phyloP scores from a whole-genome alignment of 1,284 basidiomycete species.

The Schizophyllum amplum region DNA sequence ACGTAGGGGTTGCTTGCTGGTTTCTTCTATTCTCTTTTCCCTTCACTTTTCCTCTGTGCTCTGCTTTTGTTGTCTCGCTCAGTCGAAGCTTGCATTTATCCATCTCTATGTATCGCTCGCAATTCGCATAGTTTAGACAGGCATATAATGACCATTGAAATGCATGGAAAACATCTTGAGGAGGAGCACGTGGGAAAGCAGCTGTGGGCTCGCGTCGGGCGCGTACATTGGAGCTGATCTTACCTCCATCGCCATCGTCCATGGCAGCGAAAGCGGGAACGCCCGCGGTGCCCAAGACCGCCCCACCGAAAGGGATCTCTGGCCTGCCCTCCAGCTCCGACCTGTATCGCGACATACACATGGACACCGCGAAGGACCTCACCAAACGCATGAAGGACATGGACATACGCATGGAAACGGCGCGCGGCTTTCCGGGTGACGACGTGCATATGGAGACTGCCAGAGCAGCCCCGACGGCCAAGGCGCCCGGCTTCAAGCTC shows the following conservation, averaged over 20 bases:
- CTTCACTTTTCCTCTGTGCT: not conserved
- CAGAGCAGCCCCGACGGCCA: slow-evolving; percentile 41
- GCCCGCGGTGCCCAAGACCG: not conserved
- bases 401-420: slow-evolving; percentile 63
- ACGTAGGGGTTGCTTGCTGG: too few relatives aligned
- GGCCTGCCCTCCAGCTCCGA: not conserved
- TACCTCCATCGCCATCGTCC: not conserved
- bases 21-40: not conserved
- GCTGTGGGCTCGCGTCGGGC: not conserved
- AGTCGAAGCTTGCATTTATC: not conserved
- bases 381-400: slow-evolving; percentile 12
- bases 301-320: not conserved
- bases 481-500: slow-evolving; percentile 48
- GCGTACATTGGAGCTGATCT: not conserved
- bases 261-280: not conserved
- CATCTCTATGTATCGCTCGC: not conserved
- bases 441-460: slow-evolving; percentile 68
- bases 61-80: not conserved
- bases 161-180: not conserved
- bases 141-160: not conserved
- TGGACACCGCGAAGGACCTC: slow-evolving; percentile 61
- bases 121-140: not conserved
- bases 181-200: not conserved
- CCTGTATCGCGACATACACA: slow-evolving; percentile 45
- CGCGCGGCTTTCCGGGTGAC: slow-evolving; percentile 40